A percentile compares a stretch with the other conserved stretches of the same genome.
Conservation (phyloP, 495 filamentous ascomycete species). For the Staphylotrichum longicolle region DNA sequence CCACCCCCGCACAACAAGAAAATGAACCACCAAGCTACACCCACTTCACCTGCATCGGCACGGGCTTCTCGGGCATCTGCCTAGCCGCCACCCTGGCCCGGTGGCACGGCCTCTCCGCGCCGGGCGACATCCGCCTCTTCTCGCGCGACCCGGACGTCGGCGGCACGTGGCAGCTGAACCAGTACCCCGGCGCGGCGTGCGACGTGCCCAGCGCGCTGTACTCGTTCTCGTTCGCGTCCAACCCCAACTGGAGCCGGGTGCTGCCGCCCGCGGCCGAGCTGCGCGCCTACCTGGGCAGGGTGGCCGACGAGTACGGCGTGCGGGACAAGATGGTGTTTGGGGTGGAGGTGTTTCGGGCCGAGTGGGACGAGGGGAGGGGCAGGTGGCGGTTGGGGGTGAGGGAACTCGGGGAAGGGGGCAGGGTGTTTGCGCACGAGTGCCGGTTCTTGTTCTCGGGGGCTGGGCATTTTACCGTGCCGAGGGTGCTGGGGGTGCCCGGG, state of each 20-base stretch:
- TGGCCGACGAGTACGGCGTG: conserved; percentile 59
- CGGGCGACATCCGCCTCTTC: conserved; percentile 43
- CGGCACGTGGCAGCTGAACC: conserved; percentile 67
- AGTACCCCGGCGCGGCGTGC: conserved; percentile 58
- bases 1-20: neutral
- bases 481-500: conserved; percentile 49
- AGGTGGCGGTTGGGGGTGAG: conserved; percentile 34
- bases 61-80: conserved; percentile 49
- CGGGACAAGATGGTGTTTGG: conserved; percentile 59
- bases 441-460: conserved; percentile 50
- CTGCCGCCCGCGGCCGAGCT: conserved; percentile 58
- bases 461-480: conserved; percentile 46
- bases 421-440: conserved; percentile 24
- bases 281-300: conserved; percentile 55
- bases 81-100: conserved; percentile 41
- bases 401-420: conserved; percentile 7
- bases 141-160: conserved; percentile 60
- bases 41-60: conserved; percentile 53
- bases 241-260: conserved; percentile 56
- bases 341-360: conserved; percentile 54
- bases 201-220: conserved; percentile 52
- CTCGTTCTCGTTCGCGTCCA: conserved; percentile 61
- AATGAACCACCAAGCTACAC: conserved; percentile 19
- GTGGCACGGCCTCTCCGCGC: conserved; percentile 8
- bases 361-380: conserved; percentile 55